phyloP scores from a whole-genome alignment of 2,329 filamentous ascomycete genomes.

The Salinomyces thailandicus region DNA sequence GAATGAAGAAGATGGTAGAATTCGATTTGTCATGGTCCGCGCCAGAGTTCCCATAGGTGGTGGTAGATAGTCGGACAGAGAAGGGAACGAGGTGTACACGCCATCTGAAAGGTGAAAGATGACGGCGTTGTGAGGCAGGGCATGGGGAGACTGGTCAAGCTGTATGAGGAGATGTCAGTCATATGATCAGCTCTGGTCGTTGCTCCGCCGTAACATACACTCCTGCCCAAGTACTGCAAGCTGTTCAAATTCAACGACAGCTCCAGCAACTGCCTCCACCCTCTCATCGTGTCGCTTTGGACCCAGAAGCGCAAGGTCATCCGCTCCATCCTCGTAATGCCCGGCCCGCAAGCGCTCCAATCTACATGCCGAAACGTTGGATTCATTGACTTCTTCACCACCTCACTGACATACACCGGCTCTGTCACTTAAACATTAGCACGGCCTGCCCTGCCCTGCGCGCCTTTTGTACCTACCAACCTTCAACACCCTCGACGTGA shows the following conservation, averaged over 20 bases:
- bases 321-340: constrained; percentile 54
- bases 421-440: constrained; percentile 36
- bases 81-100: constrained; percentile 50
- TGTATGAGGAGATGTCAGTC: constrained; percentile 13
- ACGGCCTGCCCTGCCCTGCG: not conserved
- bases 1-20: constrained; percentile 65
- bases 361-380: constrained; percentile 84
- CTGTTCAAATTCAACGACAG: constrained; percentile 59
- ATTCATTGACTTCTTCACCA: constrained; percentile 70
- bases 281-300: constrained; percentile 39
- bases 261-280: constrained; percentile 58
- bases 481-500: constrained; percentile 51
- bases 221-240: constrained; percentile 67
- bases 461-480: constrained; percentile 15
- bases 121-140: constrained; percentile 70
- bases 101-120: constrained; percentile 80
- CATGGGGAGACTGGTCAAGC: constrained; percentile 54
- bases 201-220: too few species aligned
- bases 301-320: constrained; percentile 68
- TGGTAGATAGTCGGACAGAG: constrained; percentile 16
- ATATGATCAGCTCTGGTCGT: too few species aligned
- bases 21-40: constrained; percentile 31
- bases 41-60: constrained; percentile 8
- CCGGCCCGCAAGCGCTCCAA: constrained; percentile 51
- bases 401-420: constrained; percentile 85